Base-by-base conservation (phyloP, 768 basidiomycete genomes). In the Multifurca ochricompacta region DNA sequence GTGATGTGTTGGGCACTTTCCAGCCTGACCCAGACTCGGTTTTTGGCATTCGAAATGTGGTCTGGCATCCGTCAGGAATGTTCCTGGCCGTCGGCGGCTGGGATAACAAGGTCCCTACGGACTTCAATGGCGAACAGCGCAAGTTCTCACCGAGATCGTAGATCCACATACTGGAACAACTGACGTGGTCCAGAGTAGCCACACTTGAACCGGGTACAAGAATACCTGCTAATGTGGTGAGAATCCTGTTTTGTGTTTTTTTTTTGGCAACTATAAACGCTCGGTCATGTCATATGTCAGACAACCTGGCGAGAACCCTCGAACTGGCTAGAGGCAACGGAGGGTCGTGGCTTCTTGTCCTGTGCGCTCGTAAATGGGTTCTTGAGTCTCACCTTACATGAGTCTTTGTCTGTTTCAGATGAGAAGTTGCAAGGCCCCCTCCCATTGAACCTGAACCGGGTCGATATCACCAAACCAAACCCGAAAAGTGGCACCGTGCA, bases 51-150 rank as follows among this genome's bases (percentile, higher is more conserved):
- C 79, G 91, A 9, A 74, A 71, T 54, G 82, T 85, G 1, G 71
- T 78, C 18, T 97, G 93, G 93, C 89, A 93, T 68, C 93, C 92
- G 3, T 85, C 74, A 51, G 90, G 92, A 4, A 73, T 79, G 63
- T 93, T 87, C 65, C 71, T 96, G 8, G 87, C 84, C 2, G 74
- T 93, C 0, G 83, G 81, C 11, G 93, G 93, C 10, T 93, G 86
- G 81, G 91, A 94, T 68, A 91, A 93, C 62, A 90, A 86, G 70
- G 91, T 87, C 51, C 37, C 71, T 60, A 3, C 3, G 30, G 19
- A 4, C 8, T 13, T 23, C 25, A 30, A 42, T 31, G 42, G 10
- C 8, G 21, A 10, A 5, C 25, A 21, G 16, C 9, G 30, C 7
- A n/a, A n/a, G 21, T 44, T 14, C 39, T 44, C 11, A 48, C 4